phyloP scores from a whole-genome alignment of 106 monocot species.

The Alisma plantagoaquatica region DNA sequence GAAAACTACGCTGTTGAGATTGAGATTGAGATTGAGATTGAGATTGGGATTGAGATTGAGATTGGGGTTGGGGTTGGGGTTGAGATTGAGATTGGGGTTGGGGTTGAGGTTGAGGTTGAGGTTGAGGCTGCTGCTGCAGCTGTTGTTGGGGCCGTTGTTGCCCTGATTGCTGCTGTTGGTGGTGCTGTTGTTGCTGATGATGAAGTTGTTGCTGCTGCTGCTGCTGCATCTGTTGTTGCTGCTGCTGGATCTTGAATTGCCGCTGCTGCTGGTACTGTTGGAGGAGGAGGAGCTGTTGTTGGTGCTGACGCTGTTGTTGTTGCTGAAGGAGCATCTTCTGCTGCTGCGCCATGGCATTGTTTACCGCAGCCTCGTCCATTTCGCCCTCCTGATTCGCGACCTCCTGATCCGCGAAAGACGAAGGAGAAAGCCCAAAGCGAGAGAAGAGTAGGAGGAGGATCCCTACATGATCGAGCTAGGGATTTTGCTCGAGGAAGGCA shows the following conservation, averaged over 20 bases:
- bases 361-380: conserved; percentile 15
- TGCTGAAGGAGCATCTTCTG: conserved; percentile 4
- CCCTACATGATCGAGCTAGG: too few relatives aligned
- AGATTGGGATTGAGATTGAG: too few relatives aligned
- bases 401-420: background rate
- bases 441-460: too few relatives aligned
- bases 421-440: too few relatives aligned
- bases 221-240: conserved; percentile 14
- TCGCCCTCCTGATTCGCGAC: background rate
- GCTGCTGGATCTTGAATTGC: conserved; percentile 7
- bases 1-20: too few relatives aligned
- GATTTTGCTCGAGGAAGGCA: too few relatives aligned
- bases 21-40: too few relatives aligned
- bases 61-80: conserved; percentile 18
- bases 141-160: conserved; percentile 17
- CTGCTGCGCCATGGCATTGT: conserved; percentile 16
- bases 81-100: conserved; percentile 1
- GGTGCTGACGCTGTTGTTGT: conserved; percentile 13
- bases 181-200: conserved; percentile 22
- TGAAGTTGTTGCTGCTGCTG: conserved; percentile 24
- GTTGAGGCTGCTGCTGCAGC: conserved; percentile 8
- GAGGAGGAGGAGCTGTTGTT: conserved; percentile 8
- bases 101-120: conserved; percentile 12
- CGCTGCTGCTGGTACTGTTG: conserved; percentile 10
- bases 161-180: conserved; percentile 34